Conservation (phyloP, 768 basidiomycete genomes). For the Clathrus columnatus region DNA sequence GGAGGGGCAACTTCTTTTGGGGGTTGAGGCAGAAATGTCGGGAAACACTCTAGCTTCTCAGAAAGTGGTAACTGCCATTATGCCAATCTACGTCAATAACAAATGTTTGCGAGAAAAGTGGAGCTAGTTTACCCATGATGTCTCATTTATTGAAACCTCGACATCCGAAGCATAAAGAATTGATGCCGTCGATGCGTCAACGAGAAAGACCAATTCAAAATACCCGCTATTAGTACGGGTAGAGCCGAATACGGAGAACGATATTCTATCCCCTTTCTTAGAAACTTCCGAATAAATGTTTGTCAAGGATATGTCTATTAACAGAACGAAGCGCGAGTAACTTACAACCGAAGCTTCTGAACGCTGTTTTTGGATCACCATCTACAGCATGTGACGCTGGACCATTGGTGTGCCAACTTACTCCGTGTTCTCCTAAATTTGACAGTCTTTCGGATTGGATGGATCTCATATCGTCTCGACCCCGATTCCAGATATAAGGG, state of each 20-base stretch:
- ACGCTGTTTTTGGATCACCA: constrained; percentile 37
- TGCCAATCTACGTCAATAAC: neutral
- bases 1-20: neutral
- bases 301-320: neutral
- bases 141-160: constrained; percentile 24
- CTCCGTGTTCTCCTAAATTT: constrained; percentile 26
- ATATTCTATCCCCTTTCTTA: constrained; percentile 23
- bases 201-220: constrained; percentile 29
- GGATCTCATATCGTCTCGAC: constrained; percentile 33
- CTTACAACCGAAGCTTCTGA: constrained; percentile 41
- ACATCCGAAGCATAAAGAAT: constrained; percentile 23
- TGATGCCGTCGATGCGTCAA: constrained; percentile 25
- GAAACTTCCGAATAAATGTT: constrained; percentile 17
- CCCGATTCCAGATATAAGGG: constrained; percentile 12
- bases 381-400: constrained; percentile 52
- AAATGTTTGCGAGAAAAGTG: neutral
- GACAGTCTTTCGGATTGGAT: constrained; percentile 30
- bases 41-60: neutral
- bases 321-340: constrained; percentile 5
- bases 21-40: neutral
- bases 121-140: constrained; percentile 22
- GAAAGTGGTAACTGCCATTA: neutral
- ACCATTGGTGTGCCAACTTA: constrained; percentile 32
- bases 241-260: constrained; percentile 15
- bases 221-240: constrained; percentile 13